A percentile compares a stretch with the other conserved stretches of the same genome.
phyloP scores from a whole-genome alignment of 1,284 basidiomycete genomes.

The Ganoderma resinaceum region DNA sequence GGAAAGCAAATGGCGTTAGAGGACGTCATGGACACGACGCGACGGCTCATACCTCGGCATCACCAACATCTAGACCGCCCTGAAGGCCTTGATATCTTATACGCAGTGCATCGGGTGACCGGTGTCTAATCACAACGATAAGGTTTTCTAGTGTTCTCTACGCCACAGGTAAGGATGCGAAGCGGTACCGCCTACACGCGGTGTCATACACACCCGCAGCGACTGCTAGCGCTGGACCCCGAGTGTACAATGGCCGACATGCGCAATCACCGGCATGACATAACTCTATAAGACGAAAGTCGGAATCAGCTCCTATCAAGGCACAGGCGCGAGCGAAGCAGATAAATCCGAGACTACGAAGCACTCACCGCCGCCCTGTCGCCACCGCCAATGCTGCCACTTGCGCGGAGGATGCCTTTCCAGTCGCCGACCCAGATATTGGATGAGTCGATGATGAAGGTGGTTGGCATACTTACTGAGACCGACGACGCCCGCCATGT shows the following conservation, averaged over 20 bases:
- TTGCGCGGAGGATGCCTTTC: constrained; percentile 50
- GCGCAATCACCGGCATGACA: neutral
- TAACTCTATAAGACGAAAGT: neutral
- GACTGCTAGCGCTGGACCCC: neutral
- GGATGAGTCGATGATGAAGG: constrained; percentile 46
- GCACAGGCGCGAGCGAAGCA: neutral
- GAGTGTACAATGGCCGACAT: neutral
- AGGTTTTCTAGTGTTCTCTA: too few species aligned
- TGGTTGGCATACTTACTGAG: constrained; percentile 38
- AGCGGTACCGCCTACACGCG: neutral
- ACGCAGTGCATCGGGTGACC: too few species aligned
- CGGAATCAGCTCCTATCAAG: neutral
- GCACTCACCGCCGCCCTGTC: constrained; percentile 22
- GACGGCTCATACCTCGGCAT: too few species aligned
- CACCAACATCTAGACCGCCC: too few species aligned
- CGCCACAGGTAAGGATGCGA: neutral
- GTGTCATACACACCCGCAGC: neutral
- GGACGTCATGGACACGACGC: too few species aligned
- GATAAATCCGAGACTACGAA: neutral
- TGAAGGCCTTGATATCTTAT: too few species aligned
- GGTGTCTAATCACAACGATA: too few species aligned
- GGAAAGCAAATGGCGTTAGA: too few species aligned
- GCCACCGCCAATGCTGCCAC: constrained; percentile 45
- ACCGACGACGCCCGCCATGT: constrained; percentile 34
- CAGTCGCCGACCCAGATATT: constrained; percentile 71